Conservation (phyloP, 2,329 filamentous ascomycete species). For the Beauveria sp. region DNA sequence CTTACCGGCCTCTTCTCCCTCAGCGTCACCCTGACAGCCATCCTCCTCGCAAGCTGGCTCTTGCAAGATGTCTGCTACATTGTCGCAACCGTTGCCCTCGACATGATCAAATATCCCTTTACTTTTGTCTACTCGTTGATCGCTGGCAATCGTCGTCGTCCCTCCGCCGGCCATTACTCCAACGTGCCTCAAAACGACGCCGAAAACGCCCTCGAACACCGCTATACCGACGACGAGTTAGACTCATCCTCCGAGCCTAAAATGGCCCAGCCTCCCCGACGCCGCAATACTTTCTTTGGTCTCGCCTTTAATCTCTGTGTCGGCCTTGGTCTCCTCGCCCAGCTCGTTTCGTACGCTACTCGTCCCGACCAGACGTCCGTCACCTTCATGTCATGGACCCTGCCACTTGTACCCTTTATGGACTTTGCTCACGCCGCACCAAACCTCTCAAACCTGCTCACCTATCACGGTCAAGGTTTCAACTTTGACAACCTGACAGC, state of each 20-base stretch:
- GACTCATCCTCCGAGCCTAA: conserved; percentile 3
- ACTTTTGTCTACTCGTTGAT: conserved; percentile 8
- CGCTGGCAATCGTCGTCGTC: neutral
- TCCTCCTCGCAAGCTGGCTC: conserved; percentile 18
- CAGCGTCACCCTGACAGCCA: conserved; percentile 13
- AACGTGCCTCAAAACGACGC: conserved; percentile 20
- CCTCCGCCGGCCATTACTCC: conserved; percentile 13
- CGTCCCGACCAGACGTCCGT: conserved; percentile 25
- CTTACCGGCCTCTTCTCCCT: conserved; percentile 24
- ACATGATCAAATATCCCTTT: conserved; percentile 21
- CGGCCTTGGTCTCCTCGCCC: conserved; percentile 14
- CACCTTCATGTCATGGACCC: conserved; percentile 29
- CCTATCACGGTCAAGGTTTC: conserved; percentile 17
- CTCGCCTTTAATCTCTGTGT: conserved; percentile 14
- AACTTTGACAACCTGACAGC: conserved; percentile 22
- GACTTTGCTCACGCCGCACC: conserved; percentile 24
- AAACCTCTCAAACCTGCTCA: conserved; percentile 18
- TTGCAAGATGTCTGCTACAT: conserved; percentile 19
- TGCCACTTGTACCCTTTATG: conserved; percentile 25
- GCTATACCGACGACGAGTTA: conserved; percentile 11
- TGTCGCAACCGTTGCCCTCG: conserved; percentile 15
- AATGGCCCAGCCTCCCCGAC: neutral
- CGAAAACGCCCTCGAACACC: conserved; percentile 12
- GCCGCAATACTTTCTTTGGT: neutral
- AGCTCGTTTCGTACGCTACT: conserved; percentile 16